Conservation (phyloP, 1,284 basidiomycete species). For the Moesziomyces sp. region DNA sequence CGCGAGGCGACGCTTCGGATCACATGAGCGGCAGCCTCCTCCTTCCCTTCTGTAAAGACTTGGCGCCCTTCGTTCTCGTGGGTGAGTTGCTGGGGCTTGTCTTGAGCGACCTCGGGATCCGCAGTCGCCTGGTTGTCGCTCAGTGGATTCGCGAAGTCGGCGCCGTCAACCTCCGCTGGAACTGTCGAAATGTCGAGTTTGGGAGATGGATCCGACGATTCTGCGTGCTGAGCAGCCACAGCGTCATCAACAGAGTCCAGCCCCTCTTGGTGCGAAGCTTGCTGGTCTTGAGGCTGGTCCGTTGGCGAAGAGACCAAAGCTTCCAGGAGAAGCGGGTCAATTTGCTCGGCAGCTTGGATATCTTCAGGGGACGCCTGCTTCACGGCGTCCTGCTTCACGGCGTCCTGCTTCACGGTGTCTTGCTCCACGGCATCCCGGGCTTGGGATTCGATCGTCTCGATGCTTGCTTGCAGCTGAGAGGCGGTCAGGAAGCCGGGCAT, state of each 20-base stretch:
- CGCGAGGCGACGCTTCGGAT: too few species aligned
- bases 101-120: too few species aligned
- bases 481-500: slow-evolving; percentile 39
- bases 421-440: neutral
- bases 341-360: neutral
- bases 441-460: slow-evolving; percentile 8
- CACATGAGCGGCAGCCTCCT: too few species aligned
- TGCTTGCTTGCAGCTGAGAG: slow-evolving; percentile 32
- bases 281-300: too few species aligned
- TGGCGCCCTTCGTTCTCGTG: too few species aligned
- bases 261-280: neutral
- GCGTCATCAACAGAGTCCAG: neutral
- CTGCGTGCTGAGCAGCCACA: neutral
- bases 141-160: too few species aligned
- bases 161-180: neutral
- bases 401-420: neutral
- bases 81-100: too few species aligned
- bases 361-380: neutral
- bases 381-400: neutral
- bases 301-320: neutral
- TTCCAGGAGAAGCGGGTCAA: slow-evolving; percentile 32
- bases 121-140: too few species aligned
- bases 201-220: too few species aligned
- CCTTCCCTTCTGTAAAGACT: too few species aligned
- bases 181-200: too few species aligned